Evolutionary conservation across 768 basidiomycete species (phyloP), one percentile per base, ranked within the genome.

Genomic region (Melanogaster broomeanus): DNA sequence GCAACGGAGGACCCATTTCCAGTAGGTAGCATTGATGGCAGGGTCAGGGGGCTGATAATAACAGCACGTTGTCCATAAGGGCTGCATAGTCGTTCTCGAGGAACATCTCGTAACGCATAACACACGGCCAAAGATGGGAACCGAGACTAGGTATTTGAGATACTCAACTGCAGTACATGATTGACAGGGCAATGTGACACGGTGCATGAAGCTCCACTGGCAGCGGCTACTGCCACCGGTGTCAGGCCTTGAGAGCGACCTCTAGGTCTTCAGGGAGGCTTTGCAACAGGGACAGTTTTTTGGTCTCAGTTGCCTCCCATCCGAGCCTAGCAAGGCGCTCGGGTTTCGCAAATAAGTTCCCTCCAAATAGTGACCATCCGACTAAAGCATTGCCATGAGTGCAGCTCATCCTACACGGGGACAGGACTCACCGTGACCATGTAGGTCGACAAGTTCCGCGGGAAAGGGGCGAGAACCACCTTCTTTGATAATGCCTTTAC

Each of bases 1-100:
- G 75, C 84, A 86, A 16, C 82, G 74, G 69, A 77, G 85, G 4
- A 84, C 81, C 78, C 81, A 84, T 55, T 83, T 83, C 83, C 83
- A 85, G 57, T 83, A 80, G 1, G 83, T 84, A 1, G 80, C 63
- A 55, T 83, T 83, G 22, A 84, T 75, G 49, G 67, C 72, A 15
- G 78, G 75, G 8, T 73, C 71, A 4, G 78, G 76, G 83, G 67
- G 42, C 74, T 75, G 2, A 82, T 84, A 42, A 86, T 65, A 16
- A 73, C 68, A 0, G 83, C 81, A 2, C 81, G 81, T 24, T 41
- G n/a, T n/a, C n/a, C 6, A 41, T 41, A 41, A 16, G 22, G 39
- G 6, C 39, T 41, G 39, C 18, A 41, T n/a, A n/a, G n/a, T n/a
- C n/a, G n/a, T 16, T 41, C 10, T 19, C 35, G 19, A 37, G 35